Evolutionary conservation across 225 moss, liverwort and hornwort genomes (phyloP).

Genomic region (Physcomitrellopsis africana): DNA sequence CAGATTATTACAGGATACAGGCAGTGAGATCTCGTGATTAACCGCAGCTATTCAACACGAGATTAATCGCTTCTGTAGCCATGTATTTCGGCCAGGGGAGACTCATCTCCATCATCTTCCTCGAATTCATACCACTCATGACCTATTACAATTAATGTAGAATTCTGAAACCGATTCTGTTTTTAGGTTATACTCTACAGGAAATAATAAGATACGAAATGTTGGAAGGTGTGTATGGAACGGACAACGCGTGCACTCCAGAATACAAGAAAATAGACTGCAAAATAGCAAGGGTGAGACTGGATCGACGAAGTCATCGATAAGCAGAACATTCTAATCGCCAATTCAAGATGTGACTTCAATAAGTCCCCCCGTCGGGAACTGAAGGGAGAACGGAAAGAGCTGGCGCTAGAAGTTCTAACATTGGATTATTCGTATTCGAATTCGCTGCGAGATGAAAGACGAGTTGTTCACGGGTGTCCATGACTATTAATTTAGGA

Average conservation of each 20-base stretch:
- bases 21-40: constrained; percentile 85
- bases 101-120: constrained; percentile 66
- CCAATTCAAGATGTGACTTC: too few relatives aligned
- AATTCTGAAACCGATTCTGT: constrained; percentile 12
- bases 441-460: too few relatives aligned
- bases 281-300: too few relatives aligned
- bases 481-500: too few relatives aligned
- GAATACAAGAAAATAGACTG: not conserved
- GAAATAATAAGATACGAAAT: not conserved
- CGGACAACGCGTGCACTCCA: not conserved
- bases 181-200: not conserved
- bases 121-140: constrained; percentile 69
- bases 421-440: too few relatives aligned
- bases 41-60: constrained; percentile 83
- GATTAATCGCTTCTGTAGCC: constrained; percentile 63
- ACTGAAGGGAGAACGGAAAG: too few relatives aligned
- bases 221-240: not conserved
- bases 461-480: too few relatives aligned
- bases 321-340: too few relatives aligned
- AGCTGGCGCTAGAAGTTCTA: too few relatives aligned
- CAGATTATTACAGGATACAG: constrained; percentile 68
- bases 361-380: too few relatives aligned
- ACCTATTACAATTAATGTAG: constrained; percentile 71
- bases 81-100: constrained; percentile 59
- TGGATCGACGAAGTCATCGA: too few relatives aligned